Base-by-base conservation (phyloP, 257 asterid species). In the Capsicum baccatum region DNA sequence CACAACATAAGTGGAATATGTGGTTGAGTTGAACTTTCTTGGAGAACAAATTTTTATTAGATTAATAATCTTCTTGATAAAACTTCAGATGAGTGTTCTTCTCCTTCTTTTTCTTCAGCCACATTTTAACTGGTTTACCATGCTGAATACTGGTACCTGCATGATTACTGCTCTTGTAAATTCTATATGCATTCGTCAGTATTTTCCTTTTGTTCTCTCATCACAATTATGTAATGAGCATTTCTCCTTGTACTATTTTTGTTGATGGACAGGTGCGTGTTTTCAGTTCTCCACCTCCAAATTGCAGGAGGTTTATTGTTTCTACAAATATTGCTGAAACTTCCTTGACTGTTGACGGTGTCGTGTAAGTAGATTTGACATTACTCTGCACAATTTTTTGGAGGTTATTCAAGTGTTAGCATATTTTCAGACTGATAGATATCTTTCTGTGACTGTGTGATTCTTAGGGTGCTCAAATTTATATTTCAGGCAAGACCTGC, bases 291-390 rank as follows among this genome's bases (percentile, higher is more conserved):
- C 93, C 98, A 35, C 96, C 98, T 85, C 93, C 97, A 82, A 93
- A 90, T 90, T 96, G 98, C 82, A 92, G 99, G 87, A 91, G 98
- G 84, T 92, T 94, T 89, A 94, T 94, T 68, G 94, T 96, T 86
- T 92, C 99, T 85, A 96, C 99, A 73, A 96, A 96, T 89, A 94
- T 96, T 86, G 98, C 98, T n/a, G 99, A 96, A 89, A 96, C 98
- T 54, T 96, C 99, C 80, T 91, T 94, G 94, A 96, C 99, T 35
- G 97, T 96, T 82, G 98, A 96, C 86, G 99, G 99, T 90, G 99
- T 96, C 26, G 99, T 93, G 98, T 96, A 93, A 92, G 98, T 44
- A 68, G 50, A 56, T 12, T 17, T 79, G 57, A 47, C 50, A 78
- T 70, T 44, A 21, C 44, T 74, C 12, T 74, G 80, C 81, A 76